These are phyloP conservation scores for Boletus fagicola DNA, from an alignment of 768 basidiomycete genomes.

Conservation along the genomic window DNA sequence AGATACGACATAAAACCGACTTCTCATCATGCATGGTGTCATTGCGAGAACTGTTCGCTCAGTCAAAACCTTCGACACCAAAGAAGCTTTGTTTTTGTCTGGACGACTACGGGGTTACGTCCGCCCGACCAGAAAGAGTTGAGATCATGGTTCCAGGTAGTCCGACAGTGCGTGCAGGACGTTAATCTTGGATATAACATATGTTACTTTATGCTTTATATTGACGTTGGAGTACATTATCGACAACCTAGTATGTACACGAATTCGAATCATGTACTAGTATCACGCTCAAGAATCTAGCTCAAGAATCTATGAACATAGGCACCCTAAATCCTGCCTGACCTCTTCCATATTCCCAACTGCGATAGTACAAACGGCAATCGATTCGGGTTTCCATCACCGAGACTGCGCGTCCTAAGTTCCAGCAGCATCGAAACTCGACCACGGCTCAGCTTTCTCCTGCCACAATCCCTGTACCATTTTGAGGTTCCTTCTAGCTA, in stretches of 20 bases:
- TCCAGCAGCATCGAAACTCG: neutral
- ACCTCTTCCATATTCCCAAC: neutral
- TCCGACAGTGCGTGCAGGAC: slow-evolving; percentile 18
- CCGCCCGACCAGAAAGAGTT: slow-evolving; percentile 9
- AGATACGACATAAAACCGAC: slow-evolving; percentile 3
- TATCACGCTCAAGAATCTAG: too few species aligned
- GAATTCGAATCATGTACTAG: slow-evolving; percentile 1
- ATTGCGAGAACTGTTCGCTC: slow-evolving; percentile 24
- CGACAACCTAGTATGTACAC: slow-evolving; percentile 12
- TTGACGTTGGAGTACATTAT: slow-evolving; percentile 13
- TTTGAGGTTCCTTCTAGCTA: neutral
- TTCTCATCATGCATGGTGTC: slow-evolving; percentile 18
- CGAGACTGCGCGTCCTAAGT: neutral
- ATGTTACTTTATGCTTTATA: slow-evolving; percentile 11
- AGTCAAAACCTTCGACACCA: slow-evolving; percentile 7
- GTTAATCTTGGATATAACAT: slow-evolving; percentile 11
- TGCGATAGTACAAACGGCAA: neutral
- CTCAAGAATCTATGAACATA: neutral
- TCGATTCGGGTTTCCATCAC: neutral
- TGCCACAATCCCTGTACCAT: neutral
- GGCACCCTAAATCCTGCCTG: neutral
- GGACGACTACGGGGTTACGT: neutral
- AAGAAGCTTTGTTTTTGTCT: slow-evolving; percentile 12
- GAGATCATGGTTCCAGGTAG: slow-evolving; percentile 22
- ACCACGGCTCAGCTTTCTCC: neutral